These are phyloP conservation scores for Phytophthora megakarya DNA, from an alignment of 352 stramenopile species.

Conservation along the genomic window DNA sequence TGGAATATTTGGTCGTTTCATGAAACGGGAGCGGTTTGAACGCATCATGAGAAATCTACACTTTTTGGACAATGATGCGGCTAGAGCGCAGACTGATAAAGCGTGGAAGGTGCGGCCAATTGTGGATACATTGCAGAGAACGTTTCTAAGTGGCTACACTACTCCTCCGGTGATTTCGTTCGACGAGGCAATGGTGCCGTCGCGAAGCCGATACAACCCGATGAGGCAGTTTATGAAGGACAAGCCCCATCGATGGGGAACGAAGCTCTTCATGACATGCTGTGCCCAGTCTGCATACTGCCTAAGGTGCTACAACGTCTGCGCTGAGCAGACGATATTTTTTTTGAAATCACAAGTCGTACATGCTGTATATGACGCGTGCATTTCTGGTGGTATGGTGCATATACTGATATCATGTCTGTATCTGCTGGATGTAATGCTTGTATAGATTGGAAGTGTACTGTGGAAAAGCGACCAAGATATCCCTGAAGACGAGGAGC, in stretches of 20 bases:
- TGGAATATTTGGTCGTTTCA: conserved; percentile 14
- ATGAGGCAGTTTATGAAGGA: too few species aligned
- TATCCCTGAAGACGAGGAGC: background rate
- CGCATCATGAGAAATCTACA: conserved; percentile 9
- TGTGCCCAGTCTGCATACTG: background rate
- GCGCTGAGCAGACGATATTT: too few species aligned
- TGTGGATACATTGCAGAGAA: conserved; percentile 13
- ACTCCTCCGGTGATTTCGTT: conserved; percentile 3
- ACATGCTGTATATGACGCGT: too few species aligned
- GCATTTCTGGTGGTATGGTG: too few species aligned
- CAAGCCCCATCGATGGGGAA: too few species aligned
- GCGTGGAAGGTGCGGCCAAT: conserved; percentile 11
- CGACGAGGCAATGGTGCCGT: conserved; percentile 19
- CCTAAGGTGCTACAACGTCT: background rate
- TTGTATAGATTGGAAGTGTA: too few species aligned
- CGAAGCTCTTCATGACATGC: background rate
- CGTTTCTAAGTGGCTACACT: conserved; percentile 8
- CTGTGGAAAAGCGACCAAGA: background rate
- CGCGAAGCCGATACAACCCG: conserved; percentile 7
- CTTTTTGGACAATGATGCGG: conserved; percentile 6
- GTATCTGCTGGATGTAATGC: too few species aligned
- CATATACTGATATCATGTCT: too few species aligned
- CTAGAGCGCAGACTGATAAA: background rate
- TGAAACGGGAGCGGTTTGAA: conserved; percentile 14
- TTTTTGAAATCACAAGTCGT: too few species aligned